Base-by-base conservation (phyloP, 345 rosid species). In the Physaria fendleri region DNA sequence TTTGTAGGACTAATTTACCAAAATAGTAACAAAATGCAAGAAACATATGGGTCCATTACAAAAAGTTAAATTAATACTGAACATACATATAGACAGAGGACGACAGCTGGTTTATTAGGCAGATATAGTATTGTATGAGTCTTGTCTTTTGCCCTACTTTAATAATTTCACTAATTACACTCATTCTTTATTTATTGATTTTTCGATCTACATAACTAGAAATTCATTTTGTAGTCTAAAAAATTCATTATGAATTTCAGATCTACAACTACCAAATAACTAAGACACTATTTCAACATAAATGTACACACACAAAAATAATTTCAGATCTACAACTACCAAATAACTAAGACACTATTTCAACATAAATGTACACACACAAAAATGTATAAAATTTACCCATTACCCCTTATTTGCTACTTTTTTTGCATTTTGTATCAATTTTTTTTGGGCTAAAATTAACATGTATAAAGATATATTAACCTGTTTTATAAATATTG, bases 51-150 rank as follows among this genome's bases (percentile, higher is more conserved):
- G 75, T 51, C 75, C 66, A 50, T 51, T 42, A 38, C 18, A 51
- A 64, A 71, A 71, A 58, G 56, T 43, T 50, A 44, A 35, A 65
- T 65, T 71, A 16, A 58, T 27, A 49, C 29, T 71, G 51, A 65
- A 25, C 33, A 46, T 63, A 30, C 56, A 62, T 55, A 55, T 54
- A 39, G 64, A 70, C 69, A 70, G 52, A 56, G 42, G 69, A 55
- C 49, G 58, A 62, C 68, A 70, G 64, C 73, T 69, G 51, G 56
- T 61, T 61, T 69, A 62, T 61, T 68, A 69, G 68, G 68, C 73
- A 37, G 62, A 50, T 37, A 54, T 16, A 43, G 2, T 5, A 5
- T 5, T 27, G 5, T 27, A 22, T 18, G 48, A 54, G 30, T 62
- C 56, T 54, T 68, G 50, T 60, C 47, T 54, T 67, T 59, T 67